Percentiles rank a stretch among this genome's conserved stretches.
Conservation (phyloP, 768 basidiomycete genomes). For the Royoungia palumana region DNA sequence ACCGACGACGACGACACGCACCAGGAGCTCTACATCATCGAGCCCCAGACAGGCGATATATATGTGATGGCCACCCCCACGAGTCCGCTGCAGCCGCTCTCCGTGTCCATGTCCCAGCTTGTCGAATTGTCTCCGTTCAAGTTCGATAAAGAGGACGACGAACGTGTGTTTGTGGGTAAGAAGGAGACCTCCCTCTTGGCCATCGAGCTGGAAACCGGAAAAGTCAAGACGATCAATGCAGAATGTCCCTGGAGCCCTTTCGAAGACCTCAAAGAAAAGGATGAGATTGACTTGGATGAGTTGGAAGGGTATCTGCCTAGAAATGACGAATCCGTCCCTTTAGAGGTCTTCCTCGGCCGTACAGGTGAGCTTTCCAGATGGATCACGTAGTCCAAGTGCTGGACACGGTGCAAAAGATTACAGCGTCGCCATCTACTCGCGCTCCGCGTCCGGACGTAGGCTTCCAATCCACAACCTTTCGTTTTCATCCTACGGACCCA, state of each 20-base stretch:
- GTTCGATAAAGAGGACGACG: constrained; percentile 54
- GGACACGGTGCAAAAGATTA: constrained; percentile 60
- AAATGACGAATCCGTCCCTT: constrained; percentile 26
- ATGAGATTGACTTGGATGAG: constrained; percentile 54
- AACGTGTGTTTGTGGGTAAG: constrained; percentile 80
- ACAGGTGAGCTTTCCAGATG: constrained; percentile 45
- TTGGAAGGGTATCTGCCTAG: constrained; percentile 48
- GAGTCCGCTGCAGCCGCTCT: constrained; percentile 78
- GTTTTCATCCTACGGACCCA: constrained; percentile 91
- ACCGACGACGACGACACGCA: constrained; percentile 48
- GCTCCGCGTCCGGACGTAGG: constrained; percentile 34
- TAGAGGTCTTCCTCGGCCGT: constrained; percentile 61
- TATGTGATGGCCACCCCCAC: constrained; percentile 75
- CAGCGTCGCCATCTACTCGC: constrained; percentile 78
- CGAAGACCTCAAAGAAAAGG: constrained; percentile 46
- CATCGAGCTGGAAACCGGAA: constrained; percentile 76
- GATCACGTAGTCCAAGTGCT: not conserved
- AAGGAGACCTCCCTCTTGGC: constrained; percentile 84
- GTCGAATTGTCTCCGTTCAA: constrained; percentile 86
- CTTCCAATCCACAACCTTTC: constrained; percentile 73
- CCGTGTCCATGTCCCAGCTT: constrained; percentile 88
- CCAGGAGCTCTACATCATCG: constrained; percentile 87
- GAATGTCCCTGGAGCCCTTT: constrained; percentile 78
- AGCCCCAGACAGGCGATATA: constrained; percentile 92
- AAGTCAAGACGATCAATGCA: constrained; percentile 69